Evolutionary conservation across 805 yeast species (phyloP), one percentile per base, ranked within the genome.

Genomic region (Lachancea sp.): DNA sequence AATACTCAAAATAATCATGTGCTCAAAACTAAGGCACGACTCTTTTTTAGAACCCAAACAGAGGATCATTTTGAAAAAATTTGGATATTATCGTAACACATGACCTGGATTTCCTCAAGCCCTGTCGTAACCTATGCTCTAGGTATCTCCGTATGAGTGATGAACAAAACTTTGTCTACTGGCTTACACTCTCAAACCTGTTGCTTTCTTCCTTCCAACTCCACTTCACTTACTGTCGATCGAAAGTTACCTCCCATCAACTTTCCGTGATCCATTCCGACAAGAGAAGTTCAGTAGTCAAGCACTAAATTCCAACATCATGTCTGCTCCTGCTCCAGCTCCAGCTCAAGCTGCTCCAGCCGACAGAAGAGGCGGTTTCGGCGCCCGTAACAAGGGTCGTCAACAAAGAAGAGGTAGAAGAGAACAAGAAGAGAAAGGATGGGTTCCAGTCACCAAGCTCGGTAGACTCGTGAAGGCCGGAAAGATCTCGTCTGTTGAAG

Each of bases 381-480:
- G 67, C 55, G 68, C 67, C 48, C 68, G 75, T 62, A 71, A 72
- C 70, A 77, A 78, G 65, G 71, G 75, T 61, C 62, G 61, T 50
- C 71, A 70, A 52, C 78, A 79, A 63, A 80, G 86, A 71, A 74
- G 72, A 47, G 78, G 83, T 63, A 75, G 83, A 68, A 78, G 89
- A 71, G 75, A 76, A 64, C 78, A 76, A 58, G 97, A 90, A 76
- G 97, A 92, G 80, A 89, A 90, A 79, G 96, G 94, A 65, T 92
- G 98, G 98, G 81, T 80, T 65, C 98, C 98, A 77, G 97, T 92
- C 70, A 92, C 98, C 92, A 92, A 92, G 83, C 85, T 92, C 70
- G 98, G 98, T 76, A 90, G 98, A 83, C 83, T 92, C 68, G 98
- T 92, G 60, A 87, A 88, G 79, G 96, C 97, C 66, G 96, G 96